Percentiles rank a stretch among this genome's conserved stretches.
Evolutionary conservation across 2,329 filamentous ascomycete species (phyloP).

Genomic region (Orbilia brochopaga): DNA sequence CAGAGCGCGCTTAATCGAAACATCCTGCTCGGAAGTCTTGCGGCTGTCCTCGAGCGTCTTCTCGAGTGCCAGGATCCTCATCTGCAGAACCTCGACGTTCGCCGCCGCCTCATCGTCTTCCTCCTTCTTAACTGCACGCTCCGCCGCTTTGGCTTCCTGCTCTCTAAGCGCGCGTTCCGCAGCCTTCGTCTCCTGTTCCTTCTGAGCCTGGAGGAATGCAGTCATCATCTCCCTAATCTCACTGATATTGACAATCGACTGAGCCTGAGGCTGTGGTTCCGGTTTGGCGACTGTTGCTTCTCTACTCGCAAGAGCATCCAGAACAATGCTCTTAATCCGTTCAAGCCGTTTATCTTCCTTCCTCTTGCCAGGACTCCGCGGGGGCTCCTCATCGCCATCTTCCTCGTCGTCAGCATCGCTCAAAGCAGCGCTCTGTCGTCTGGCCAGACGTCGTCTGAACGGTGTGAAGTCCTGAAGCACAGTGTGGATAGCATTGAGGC

Average conservation of each 20-base stretch:
- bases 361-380: constrained; percentile 62
- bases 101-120: constrained; percentile 25
- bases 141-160: neutral
- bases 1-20: constrained; percentile 68
- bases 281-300: constrained; percentile 27
- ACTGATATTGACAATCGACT: neutral
- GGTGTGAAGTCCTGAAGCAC: constrained; percentile 67
- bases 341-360: constrained; percentile 83
- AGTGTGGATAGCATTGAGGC: constrained; percentile 76
- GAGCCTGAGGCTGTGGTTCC: neutral
- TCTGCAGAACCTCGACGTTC: constrained; percentile 59
- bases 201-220: constrained; percentile 34
- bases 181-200: constrained; percentile 14
- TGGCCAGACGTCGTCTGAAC: constrained; percentile 63
- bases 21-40: constrained; percentile 69
- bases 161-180: neutral
- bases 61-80: constrained; percentile 72
- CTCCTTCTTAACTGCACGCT: constrained; percentile 31
- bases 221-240: constrained; percentile 38
- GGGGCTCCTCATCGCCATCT: constrained; percentile 68
- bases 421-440: constrained; percentile 65
- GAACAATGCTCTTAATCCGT: constrained; percentile 72
- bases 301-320: constrained; percentile 66
- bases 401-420: constrained; percentile 94
- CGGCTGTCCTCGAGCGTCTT: constrained; percentile 71